These are phyloP conservation scores for Russula sp. DNA, from an alignment of 768 basidiomycete genomes.

Conservation along the genomic window DNA sequence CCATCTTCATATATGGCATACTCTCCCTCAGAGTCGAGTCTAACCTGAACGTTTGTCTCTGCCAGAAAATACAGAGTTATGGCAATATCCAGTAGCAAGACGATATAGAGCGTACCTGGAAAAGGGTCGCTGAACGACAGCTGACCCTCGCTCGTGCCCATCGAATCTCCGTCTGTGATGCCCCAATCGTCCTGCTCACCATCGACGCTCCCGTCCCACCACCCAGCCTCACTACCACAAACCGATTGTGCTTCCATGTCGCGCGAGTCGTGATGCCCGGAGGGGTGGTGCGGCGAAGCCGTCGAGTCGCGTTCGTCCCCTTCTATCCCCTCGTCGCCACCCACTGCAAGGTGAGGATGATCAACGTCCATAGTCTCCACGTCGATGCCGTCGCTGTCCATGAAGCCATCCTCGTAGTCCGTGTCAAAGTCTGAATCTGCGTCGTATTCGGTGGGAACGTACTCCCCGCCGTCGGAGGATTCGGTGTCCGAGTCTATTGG, in stretches of 20 bases:
- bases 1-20: slow-evolving; percentile 17
- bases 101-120: slow-evolving; percentile 1
- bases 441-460: slow-evolving; percentile 49
- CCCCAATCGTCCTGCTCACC: slow-evolving; percentile 15
- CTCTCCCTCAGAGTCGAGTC: slow-evolving; percentile 19
- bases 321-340: slow-evolving; percentile 31
- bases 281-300: neutral
- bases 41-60: slow-evolving; percentile 16
- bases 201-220: slow-evolving; percentile 16
- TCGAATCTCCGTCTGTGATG: slow-evolving; percentile 21
- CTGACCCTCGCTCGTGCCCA: slow-evolving; percentile 21
- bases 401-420: slow-evolving; percentile 24
- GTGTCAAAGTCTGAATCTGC: slow-evolving; percentile 29
- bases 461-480: slow-evolving; percentile 61
- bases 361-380: slow-evolving; percentile 24
- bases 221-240: neutral
- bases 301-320: slow-evolving; percentile 33
- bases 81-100: neutral
- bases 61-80: neutral
- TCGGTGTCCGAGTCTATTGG: slow-evolving; percentile 52
- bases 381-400: slow-evolving; percentile 23
- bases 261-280: neutral
- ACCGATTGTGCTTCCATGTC: slow-evolving; percentile 22
- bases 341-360: neutral
- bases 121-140: slow-evolving; percentile 11